Evolutionary conservation across 371 early-diverging fungal genomes (phyloP).

Genomic region (Circinella umbellata): DNA sequence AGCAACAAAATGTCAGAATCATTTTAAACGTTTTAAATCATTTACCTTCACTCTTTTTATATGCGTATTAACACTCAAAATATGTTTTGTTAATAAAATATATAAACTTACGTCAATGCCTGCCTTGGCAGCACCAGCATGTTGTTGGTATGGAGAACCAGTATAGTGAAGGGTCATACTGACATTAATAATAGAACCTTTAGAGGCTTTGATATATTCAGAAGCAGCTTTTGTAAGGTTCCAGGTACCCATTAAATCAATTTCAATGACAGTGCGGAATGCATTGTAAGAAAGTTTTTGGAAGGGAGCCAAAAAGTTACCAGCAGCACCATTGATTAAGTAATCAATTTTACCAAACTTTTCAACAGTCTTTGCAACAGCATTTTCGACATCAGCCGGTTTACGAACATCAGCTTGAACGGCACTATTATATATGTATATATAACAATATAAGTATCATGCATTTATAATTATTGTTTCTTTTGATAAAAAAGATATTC

Average conservation of each 20-base stretch:
- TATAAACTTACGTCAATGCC: slow-evolving; percentile 37
- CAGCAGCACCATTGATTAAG: slow-evolving; percentile 72
- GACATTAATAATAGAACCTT: slow-evolving; percentile 72
- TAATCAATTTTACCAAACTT: slow-evolving; percentile 74
- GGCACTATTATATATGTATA: slow-evolving; percentile 28
- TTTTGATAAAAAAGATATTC: background rate
- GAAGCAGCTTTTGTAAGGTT: slow-evolving; percentile 78
- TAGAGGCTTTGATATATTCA: slow-evolving; percentile 71
- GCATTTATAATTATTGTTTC: too few species aligned
- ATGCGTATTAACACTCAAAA: background rate
- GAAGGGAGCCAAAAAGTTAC: slow-evolving; percentile 79
- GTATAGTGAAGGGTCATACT: slow-evolving; percentile 71
- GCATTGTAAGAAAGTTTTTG: slow-evolving; percentile 75
- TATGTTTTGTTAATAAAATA: too few species aligned
- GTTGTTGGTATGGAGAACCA: slow-evolving; percentile 59
- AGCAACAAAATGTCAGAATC: background rate
- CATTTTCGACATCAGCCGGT: slow-evolving; percentile 64
- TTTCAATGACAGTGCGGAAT: slow-evolving; percentile 69
- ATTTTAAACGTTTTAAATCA: too few species aligned
- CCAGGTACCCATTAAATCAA: slow-evolving; percentile 64
- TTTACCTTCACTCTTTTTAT: background rate
- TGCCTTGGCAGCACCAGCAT: slow-evolving; percentile 57
- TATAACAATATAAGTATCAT: background rate
- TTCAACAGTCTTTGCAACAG: slow-evolving; percentile 64
- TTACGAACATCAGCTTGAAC: slow-evolving; percentile 71